Conservation (phyloP, 2,329 filamentous ascomycete species). For the Basipetospora chlamydospora region DNA sequence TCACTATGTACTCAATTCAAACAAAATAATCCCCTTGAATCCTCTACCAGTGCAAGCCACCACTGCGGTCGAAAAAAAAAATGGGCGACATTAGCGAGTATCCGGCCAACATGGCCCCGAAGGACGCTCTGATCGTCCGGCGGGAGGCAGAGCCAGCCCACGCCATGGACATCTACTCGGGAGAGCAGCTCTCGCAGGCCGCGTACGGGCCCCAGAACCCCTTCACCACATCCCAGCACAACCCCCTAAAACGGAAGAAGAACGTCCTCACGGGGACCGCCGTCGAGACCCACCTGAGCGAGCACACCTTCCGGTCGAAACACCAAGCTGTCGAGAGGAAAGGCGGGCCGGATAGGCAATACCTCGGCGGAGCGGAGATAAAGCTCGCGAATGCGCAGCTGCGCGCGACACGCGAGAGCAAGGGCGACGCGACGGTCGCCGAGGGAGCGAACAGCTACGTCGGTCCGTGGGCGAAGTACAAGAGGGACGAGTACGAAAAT, state of each 20-base stretch:
- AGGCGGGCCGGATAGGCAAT: slow-evolving; percentile 41
- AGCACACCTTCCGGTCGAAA: slow-evolving; percentile 76
- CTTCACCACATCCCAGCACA: slow-evolving; percentile 42
- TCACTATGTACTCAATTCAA: too few relatives aligned
- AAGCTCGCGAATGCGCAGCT: slow-evolving; percentile 60
- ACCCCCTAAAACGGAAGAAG: slow-evolving; percentile 51
- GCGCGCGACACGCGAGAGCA: slow-evolving; percentile 64
- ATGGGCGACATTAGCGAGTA: slow-evolving; percentile 52
- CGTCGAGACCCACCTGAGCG: slow-evolving; percentile 77
- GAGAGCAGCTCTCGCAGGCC: slow-evolving; percentile 54
- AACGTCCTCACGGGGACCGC: slow-evolving; percentile 76
- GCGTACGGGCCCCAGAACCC: slow-evolving; percentile 59
- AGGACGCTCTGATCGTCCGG: slow-evolving; percentile 47
- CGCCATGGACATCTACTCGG: slow-evolving; percentile 51
- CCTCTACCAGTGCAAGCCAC: too few relatives aligned
- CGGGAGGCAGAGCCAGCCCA: slow-evolving; percentile 41
- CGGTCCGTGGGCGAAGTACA: slow-evolving; percentile 86
- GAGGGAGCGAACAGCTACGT: slow-evolving; percentile 82
- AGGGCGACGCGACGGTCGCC: slow-evolving; percentile 69
- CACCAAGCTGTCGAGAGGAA: slow-evolving; percentile 68
- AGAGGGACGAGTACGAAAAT: slow-evolving; percentile 56
- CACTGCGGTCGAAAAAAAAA: too few relatives aligned
- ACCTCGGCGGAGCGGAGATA: slow-evolving; percentile 35
- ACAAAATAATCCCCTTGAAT: too few relatives aligned
- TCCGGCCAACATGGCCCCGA: slow-evolving; percentile 50